Base-by-base conservation (phyloP, 768 basidiomycete genomes). In the Lentinula sp. region DNA sequence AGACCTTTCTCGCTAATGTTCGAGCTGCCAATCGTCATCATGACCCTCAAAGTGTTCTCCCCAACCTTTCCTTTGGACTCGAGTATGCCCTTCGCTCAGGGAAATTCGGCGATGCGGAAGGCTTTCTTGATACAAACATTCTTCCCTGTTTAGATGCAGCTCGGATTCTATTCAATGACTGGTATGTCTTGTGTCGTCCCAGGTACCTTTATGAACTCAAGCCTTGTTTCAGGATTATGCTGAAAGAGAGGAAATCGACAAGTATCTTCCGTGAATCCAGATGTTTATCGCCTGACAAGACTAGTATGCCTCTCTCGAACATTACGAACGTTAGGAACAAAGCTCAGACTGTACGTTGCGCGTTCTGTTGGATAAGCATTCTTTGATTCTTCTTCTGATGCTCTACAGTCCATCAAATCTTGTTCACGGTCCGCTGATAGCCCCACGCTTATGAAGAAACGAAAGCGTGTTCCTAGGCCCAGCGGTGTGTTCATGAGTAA, bases 31-130 rank as follows among this genome's bases (percentile, higher is more conserved):
- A 45, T 16, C 40, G 37, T 31, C 55, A n/a, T 8, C 28, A 18
- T 56, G 16, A n/a, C 5, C 28, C 39, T 15, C 37, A 43, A 56
- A 7, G 11, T 32, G 6, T 31, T 4, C 40, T 1, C 5, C 7
- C 1, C 16, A 37, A 43, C 8, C 13, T 37, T 31, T 39, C 39
- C 8, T 56, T 56, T 23, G 55, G 55, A 5, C 40, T 56, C 2
- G 55, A 56, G 23, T 56, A 56, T 18, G 55, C 28, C 10, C 55
- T 56, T 37, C 40, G n/a, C 18, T 56, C 55, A n/a, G 55, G 55
- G 6, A 56, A 56, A 35, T n/a, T 56, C 42, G 55, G 55, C 55
- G 55, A 56, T 42, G 40, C 55, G 7, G 40, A 56, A 56, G 55
- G 43, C 13, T 56, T 56, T 31, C 31, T 56, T 3, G 55, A 56